phyloP scores from a whole-genome alignment of 2,329 filamentous ascomycete genomes.

The Stylonectria norvegica region DNA sequence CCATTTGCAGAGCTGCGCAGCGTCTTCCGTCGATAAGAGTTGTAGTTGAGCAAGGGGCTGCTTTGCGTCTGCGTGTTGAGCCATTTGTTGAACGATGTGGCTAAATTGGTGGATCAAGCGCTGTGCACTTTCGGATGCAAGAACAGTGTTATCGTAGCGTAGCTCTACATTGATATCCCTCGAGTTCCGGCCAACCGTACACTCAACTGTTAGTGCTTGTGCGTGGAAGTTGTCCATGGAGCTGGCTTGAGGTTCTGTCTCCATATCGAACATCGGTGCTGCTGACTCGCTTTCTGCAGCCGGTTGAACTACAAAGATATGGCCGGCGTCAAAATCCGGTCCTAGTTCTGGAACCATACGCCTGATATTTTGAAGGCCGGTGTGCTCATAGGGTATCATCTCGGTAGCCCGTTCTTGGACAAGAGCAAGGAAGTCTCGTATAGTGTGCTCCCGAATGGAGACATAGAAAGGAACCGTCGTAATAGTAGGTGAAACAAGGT shows the following conservation, averaged over 20 bases:
- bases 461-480: conserved; percentile 19
- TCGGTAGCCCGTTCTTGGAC: conserved; percentile 21
- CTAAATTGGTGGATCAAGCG: conserved; percentile 2
- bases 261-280: background rate
- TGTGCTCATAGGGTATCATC: conserved; percentile 22
- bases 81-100: conserved; percentile 4
- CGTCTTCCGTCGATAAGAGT: background rate
- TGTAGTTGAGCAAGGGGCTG: background rate
- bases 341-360: background rate
- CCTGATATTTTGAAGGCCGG: conserved; percentile 28
- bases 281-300: conserved; percentile 19
- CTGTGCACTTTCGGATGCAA: background rate
- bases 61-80: background rate
- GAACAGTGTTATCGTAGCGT: background rate
- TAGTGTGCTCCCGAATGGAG: conserved; percentile 25
- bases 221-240: background rate
- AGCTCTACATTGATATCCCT: conserved; percentile 1
- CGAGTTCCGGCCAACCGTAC: background rate
- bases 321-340: conserved; percentile 1
- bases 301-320: conserved; percentile 5
- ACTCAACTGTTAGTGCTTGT: background rate
- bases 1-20: background rate
- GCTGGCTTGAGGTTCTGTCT: background rate
- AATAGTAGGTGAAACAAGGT: conserved; percentile 20
- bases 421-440: conserved; percentile 40